Percentiles rank a stretch among this genome's conserved stretches.
Conservation (phyloP, 257 asterid species). For the Scutellaria galericulata region DNA sequence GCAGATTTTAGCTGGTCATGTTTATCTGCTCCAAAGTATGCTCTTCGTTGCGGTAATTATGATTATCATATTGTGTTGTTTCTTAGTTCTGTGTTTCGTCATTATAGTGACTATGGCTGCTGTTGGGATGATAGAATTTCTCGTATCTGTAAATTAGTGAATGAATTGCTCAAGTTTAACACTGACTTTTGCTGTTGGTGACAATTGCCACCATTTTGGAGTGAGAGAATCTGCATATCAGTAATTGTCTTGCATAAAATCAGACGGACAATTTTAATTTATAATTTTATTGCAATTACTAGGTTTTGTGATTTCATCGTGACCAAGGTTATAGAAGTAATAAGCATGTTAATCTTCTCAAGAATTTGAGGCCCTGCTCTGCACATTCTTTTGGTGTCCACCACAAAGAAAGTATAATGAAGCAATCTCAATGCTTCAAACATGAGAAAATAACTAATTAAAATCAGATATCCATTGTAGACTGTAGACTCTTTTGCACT, state of each 20-base stretch:
- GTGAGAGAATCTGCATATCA: background rate
- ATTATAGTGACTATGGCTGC: background rate
- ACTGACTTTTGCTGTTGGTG: background rate
- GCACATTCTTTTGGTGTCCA: background rate
- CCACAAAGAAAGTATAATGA: no score
- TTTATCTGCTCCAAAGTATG: conserved; percentile 73
- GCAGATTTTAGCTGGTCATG: conserved; percentile 56
- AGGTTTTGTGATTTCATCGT: background rate
- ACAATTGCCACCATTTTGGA: background rate
- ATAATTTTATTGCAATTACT: background rate
- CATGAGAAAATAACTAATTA: background rate
- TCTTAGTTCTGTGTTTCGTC: background rate
- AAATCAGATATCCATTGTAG: background rate
- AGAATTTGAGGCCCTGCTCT: background rate
- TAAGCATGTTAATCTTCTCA: background rate
- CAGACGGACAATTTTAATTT: background rate
- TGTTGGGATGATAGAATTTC: background rate
- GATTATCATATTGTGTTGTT: background rate
- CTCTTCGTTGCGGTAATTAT: conserved; percentile 16
- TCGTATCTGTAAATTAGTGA: background rate
- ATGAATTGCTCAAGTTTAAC: background rate
- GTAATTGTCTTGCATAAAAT: background rate
- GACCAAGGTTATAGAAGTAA: background rate
- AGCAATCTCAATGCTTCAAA: background rate
- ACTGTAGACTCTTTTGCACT: background rate